Conservation (phyloP, 768 basidiomycete species). For the Amanita exitialis region DNA sequence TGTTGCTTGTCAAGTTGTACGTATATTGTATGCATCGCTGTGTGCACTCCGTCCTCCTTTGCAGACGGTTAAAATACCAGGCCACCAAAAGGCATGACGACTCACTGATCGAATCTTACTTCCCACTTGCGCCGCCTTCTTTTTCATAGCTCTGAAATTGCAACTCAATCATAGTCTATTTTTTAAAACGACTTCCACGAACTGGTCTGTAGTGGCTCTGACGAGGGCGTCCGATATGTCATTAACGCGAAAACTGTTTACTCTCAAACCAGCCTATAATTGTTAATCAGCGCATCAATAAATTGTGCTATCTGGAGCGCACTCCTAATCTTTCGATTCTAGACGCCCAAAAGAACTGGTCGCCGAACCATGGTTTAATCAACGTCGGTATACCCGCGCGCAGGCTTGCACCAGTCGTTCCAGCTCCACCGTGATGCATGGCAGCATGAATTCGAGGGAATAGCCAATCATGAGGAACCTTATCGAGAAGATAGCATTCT, state of each 20-base stretch:
- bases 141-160: constrained; percentile 41
- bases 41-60: constrained; percentile 49
- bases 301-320: constrained; percentile 11
- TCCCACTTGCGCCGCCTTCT: constrained; percentile 40
- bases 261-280: constrained; percentile 36
- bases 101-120: constrained; percentile 24
- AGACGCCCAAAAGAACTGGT: constrained; percentile 58
- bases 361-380: constrained; percentile 66
- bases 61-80: neutral
- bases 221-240: constrained; percentile 46
- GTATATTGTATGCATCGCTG: constrained; percentile 47
- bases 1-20: constrained; percentile 30
- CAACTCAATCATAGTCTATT: neutral
- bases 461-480: constrained; percentile 61
- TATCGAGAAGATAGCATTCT: constrained; percentile 47
- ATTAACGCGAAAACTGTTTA: constrained; percentile 32
- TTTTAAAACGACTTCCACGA: constrained; percentile 11
- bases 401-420: constrained; percentile 60
- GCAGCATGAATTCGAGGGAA: constrained; percentile 53
- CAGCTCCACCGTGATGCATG: constrained; percentile 62
- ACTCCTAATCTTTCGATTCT: constrained; percentile 56
- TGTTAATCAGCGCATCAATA: neutral
- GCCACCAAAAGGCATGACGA: neutral
- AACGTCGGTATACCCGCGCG: constrained; percentile 56
- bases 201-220: constrained; percentile 45